Evolutionary conservation across 495 filamentous ascomycete species (phyloP).

Genomic region (Pyrenopolyporus hunteri): DNA sequence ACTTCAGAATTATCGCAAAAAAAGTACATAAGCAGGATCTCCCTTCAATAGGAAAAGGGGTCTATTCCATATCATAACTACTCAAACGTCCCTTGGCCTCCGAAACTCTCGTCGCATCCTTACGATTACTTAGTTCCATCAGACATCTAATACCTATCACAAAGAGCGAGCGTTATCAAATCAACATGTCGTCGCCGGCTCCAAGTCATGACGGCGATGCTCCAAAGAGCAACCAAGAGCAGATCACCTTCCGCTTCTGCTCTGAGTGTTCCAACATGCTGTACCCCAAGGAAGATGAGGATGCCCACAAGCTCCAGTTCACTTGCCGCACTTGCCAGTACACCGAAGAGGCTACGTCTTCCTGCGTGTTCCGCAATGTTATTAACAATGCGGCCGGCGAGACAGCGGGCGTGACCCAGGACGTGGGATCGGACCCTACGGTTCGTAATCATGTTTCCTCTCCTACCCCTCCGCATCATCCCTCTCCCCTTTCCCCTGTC

Average conservation of each 20-base stretch:
- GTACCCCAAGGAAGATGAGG: conserved; percentile 89
- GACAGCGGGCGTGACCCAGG: conserved; percentile 95
- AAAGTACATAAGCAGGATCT: background rate
- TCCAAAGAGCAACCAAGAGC: conserved; percentile 65
- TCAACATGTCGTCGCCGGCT: conserved; percentile 66
- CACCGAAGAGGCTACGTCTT: conserved; percentile 79
- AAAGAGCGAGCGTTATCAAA: background rate
- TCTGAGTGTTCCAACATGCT: conserved; percentile 98
- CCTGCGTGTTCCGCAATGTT: conserved; percentile 91
- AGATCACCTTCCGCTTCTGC: conserved; percentile 95
- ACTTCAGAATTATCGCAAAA: background rate
- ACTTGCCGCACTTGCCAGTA: conserved; percentile 90
- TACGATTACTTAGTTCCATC: background rate
- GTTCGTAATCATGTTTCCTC: conserved; percentile 67
- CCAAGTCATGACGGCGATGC: conserved; percentile 59
- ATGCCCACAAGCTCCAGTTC: conserved; percentile 58
- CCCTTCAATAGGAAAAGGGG: background rate
- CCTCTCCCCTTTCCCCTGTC: conserved; percentile 15
- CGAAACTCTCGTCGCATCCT: background rate
- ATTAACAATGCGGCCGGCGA: conserved; percentile 88
- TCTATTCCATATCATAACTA: background rate
- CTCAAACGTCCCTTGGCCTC: background rate
- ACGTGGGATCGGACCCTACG: conserved; percentile 96
- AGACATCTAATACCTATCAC: background rate
- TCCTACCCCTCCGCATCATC: conserved; percentile 11